Percentiles rank a stretch among this genome's conserved stretches.
Evolutionary conservation across 768 basidiomycete species (phyloP).

Genomic region (Lanmaoa pseudosensibilis): DNA sequence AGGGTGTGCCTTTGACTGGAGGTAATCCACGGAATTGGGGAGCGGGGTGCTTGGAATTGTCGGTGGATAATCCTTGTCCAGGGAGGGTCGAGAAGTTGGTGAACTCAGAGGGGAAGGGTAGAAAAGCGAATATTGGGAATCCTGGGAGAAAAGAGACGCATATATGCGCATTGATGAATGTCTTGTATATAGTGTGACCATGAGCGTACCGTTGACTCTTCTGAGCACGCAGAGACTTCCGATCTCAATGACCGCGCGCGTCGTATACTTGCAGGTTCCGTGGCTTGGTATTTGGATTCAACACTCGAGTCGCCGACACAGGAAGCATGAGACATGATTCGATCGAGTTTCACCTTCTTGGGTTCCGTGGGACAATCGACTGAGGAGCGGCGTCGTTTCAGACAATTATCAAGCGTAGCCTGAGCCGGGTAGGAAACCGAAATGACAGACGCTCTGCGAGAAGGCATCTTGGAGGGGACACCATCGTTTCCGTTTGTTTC

Average conservation of each 20-base stretch:
- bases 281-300: conserved; percentile 24
- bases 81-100: background rate
- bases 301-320: background rate
- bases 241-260: conserved; percentile 42
- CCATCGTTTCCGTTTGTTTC: background rate
- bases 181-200: background rate
- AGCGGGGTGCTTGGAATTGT: conserved; percentile 30
- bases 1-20: conserved; percentile 23
- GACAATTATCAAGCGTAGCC: background rate
- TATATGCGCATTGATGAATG: conserved; percentile 5
- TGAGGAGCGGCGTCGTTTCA: conserved; percentile 20
- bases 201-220: conserved; percentile 8
- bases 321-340: background rate
- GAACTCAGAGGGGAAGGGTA: conserved; percentile 6
- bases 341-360: conserved; percentile 24
- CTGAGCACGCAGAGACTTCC: conserved; percentile 17
- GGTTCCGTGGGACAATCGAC: background rate
- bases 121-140: conserved; percentile 8
- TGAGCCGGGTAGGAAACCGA: background rate
- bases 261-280: conserved; percentile 41
- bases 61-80: conserved; percentile 13
- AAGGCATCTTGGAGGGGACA: background rate
- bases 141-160: background rate
- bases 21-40: conserved; percentile 23
- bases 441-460: background rate